phyloP scores from a whole-genome alignment of 352 stramenopile genomes.

The Plasmopara viticola region DNA sequence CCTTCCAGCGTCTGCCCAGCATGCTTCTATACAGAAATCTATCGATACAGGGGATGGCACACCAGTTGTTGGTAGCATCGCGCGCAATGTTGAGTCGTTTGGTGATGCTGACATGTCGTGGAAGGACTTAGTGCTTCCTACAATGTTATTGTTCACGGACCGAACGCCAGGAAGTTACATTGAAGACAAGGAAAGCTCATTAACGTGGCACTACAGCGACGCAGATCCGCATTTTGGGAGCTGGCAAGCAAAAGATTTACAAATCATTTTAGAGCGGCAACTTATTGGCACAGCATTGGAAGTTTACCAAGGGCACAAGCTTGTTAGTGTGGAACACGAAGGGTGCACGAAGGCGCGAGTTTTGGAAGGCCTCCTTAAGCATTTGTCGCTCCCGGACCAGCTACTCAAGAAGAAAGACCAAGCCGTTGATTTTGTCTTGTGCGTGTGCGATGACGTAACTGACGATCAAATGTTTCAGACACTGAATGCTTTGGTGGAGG shows the following conservation, averaged over 20 bases:
- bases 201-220: slow-evolving; percentile 86
- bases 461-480: slow-evolving; percentile 90
- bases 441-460: slow-evolving; percentile 82
- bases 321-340: slow-evolving; percentile 76
- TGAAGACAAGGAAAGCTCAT: slow-evolving; percentile 78
- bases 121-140: slow-evolving; percentile 75
- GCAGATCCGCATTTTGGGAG: slow-evolving; percentile 80
- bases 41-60: slow-evolving; percentile 18
- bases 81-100: no score
- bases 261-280: slow-evolving; percentile 84
- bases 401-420: slow-evolving; percentile 55
- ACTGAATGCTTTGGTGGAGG: slow-evolving; percentile 62
- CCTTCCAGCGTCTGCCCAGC: slow-evolving; percentile 31
- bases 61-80: slow-evolving; percentile 26
- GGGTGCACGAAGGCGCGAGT: slow-evolving; percentile 74
- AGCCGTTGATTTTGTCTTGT: slow-evolving; percentile 85
- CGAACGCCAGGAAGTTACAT: slow-evolving; percentile 75
- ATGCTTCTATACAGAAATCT: slow-evolving; percentile 15
- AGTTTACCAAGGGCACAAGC: slow-evolving; percentile 81
- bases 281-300: slow-evolving; percentile 79
- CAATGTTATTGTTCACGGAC: slow-evolving; percentile 73
- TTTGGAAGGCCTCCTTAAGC: slow-evolving; percentile 65
- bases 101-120: slow-evolving; percentile 69
- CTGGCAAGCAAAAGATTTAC: slow-evolving; percentile 87
- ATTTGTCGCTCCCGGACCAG: slow-evolving; percentile 61